Conservation (phyloP, 768 basidiomycete species). For the Tephrocybe sp. region DNA sequence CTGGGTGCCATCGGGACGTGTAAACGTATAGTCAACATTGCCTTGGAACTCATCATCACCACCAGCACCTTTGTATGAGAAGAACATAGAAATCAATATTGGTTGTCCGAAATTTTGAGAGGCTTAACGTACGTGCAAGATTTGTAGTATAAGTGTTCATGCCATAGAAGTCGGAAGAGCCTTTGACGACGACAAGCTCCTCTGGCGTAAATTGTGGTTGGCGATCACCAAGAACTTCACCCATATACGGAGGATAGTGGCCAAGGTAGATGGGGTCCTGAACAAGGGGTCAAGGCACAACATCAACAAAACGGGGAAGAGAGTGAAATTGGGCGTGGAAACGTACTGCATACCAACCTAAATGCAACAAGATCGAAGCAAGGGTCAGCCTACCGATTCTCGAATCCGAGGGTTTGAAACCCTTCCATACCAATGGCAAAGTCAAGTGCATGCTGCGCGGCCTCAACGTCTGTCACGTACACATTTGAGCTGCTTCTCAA, state of each 20-base stretch:
- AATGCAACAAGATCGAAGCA: conserved; percentile 15
- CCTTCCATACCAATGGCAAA: conserved; percentile 57
- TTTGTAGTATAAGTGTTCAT: conserved; percentile 74
- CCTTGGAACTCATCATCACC: conserved; percentile 66
- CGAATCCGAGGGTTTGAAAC: conserved; percentile 1
- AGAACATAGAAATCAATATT: background rate
- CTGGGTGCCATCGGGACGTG: conserved; percentile 58
- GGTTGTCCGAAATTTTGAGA: background rate
- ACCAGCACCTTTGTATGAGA: conserved; percentile 48
- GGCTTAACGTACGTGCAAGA: conserved; percentile 44
- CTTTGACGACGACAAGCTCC: conserved; percentile 54
- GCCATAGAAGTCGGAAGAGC: conserved; percentile 69
- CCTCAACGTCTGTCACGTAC: conserved; percentile 50
- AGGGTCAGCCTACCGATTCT: background rate
- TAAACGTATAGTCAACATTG: conserved; percentile 58
- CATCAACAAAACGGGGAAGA: background rate
- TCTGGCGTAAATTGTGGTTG: conserved; percentile 56
- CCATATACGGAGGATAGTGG: conserved; percentile 59
- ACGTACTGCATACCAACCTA: conserved; percentile 61
- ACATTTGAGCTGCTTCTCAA: background rate
- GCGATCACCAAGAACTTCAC: conserved; percentile 53
- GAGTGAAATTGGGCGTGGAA: background rate
- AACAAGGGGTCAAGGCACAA: conserved; percentile 9
- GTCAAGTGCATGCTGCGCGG: conserved; percentile 71
- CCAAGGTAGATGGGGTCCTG: conserved; percentile 73